Evolutionary conservation across 345 rosid genomes (phyloP), one percentile per base, ranked within the genome.

Genomic region (Moricandia moricandioides): DNA sequence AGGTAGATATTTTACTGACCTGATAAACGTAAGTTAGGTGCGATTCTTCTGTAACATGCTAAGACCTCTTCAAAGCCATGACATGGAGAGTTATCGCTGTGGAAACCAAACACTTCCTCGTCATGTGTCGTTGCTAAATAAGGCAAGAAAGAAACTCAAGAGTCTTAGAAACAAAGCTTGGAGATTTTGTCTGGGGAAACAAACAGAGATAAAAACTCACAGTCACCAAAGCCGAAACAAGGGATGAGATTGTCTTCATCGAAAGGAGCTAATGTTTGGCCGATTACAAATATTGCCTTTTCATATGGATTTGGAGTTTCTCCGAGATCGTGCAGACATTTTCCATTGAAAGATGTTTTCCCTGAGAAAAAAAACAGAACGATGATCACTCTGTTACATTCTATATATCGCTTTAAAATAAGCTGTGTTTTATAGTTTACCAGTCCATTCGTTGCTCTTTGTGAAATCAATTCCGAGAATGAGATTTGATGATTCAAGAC

Each of bases 381-480:
- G 3, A 39, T 2, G 30, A 45, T 27, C 11, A 73, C 62, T 35
- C 34, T 51, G 52, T 6, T 52, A 71, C 13, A 71, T 62, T 24
- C 66, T 78, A 54, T 10, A n/a, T n/a, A n/a, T n/a, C n/a, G n/a
- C n/a, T n/a, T n/a, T n/a, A n/a, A n/a, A n/a, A n/a, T n/a, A n/a
- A n/a, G n/a, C n/a, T n/a, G n/a, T n/a, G n/a, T n/a, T n/a, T n/a
- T n/a, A 13, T 37, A 78, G 35, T 26, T 57, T 78, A 89, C 98
- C 96, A 74, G 92, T 85, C 98, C 98, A 90, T 69, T 90, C 96
- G 62, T 92, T 92, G 90, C 98, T 92, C 81, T 87, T 87, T 8
- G 96, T 92, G 85, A 92, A 92, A 84, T 92, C 98, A 18, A 92
- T 72, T 67, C 96, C 96, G 31, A 92, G 67, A 39, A 92, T 92